Base-by-base conservation (phyloP, 208 protist genomes). In the Porcisia deanei region DNA sequence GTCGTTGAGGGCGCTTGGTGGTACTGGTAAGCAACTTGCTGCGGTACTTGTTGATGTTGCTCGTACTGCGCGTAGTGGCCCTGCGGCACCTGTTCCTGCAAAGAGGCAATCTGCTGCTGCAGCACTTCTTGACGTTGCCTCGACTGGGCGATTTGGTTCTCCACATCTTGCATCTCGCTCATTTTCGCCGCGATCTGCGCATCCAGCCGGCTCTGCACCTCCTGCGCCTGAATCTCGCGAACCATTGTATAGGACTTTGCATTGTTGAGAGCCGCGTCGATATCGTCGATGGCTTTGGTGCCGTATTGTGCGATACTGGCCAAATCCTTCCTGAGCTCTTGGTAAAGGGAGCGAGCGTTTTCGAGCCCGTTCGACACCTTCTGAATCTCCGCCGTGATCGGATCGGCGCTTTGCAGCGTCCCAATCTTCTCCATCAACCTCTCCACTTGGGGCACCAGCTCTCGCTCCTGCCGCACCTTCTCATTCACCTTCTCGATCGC, bases 341-440 rank as follows among this genome's bases (percentile, higher is more conserved):
- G 67, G 75, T 91, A 94, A 41, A 89, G 53, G 39, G 70, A 82
- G 75, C 81, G 89, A 53, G 88, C 90, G 69, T 85, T 90, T 67
- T 94, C 88, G 20, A 97, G 84, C n/a, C 79, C 75, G 79, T 93
- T 93, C 30, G 83, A 88, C 22, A 95, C 81, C 80, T 95, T 91
- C 69, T 94, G 88, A 47, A 93, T 88, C 77, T 94, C 90, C 25
- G 60, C 81, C 16, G 81, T 72, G 39, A 91, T 59, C 0, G 93
- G 93, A 77, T 97, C 91, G 34, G 82, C 74, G 75, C 93, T 97
- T 65, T 94, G 93, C 52, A 91, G 39, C n/a, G 69, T 75, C 53
- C 80, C 83, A 4, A 97, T 67, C 54, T 81, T 61, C 69, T 82
- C 77, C 81, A 95, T 87, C 54, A 83, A 67, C 30, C 76, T 69